Conservation (phyloP, 495 filamentous ascomycete genomes). For the Penicillium roqueforti region DNA sequence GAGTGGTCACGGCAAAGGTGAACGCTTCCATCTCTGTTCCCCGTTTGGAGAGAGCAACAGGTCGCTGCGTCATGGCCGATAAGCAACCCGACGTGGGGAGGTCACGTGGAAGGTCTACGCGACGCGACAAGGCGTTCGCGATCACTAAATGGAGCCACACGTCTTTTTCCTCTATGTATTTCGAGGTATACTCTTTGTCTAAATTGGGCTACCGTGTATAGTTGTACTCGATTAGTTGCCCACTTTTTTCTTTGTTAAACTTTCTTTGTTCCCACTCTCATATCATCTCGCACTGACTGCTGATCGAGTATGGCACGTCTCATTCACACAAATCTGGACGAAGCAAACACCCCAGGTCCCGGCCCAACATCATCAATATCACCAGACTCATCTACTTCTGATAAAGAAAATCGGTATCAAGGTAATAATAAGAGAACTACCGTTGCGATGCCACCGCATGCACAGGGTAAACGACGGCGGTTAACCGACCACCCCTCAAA, state of each 20-base stretch:
- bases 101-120: slow-evolving; percentile 4
- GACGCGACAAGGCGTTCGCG: neutral
- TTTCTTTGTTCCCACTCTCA: slow-evolving; percentile 11
- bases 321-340: slow-evolving; percentile 19
- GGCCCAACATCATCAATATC: slow-evolving; percentile 42
- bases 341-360: slow-evolving; percentile 18
- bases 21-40: slow-evolving; percentile 74
- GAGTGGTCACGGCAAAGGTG: slow-evolving; percentile 83
- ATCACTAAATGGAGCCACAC: neutral
- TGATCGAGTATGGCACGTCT: slow-evolving; percentile 32
- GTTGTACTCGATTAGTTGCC: neutral
- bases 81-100: slow-evolving; percentile 5
- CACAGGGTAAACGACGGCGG: slow-evolving; percentile 40
- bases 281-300: slow-evolving; percentile 1
- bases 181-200: neutral
- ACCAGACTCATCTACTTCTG: slow-evolving; percentile 41
- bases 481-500: slow-evolving; percentile 34
- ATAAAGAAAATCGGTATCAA: slow-evolving; percentile 55
- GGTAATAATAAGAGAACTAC: slow-evolving; percentile 23
- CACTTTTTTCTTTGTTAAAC: neutral
- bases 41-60: slow-evolving; percentile 1
- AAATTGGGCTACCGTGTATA: neutral
- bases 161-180: neutral
- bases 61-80: slow-evolving; percentile 10
- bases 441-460: slow-evolving; percentile 28